Evolutionary conservation across 768 basidiomycete genomes (phyloP).

Genomic region (Sutorius australiensis): DNA sequence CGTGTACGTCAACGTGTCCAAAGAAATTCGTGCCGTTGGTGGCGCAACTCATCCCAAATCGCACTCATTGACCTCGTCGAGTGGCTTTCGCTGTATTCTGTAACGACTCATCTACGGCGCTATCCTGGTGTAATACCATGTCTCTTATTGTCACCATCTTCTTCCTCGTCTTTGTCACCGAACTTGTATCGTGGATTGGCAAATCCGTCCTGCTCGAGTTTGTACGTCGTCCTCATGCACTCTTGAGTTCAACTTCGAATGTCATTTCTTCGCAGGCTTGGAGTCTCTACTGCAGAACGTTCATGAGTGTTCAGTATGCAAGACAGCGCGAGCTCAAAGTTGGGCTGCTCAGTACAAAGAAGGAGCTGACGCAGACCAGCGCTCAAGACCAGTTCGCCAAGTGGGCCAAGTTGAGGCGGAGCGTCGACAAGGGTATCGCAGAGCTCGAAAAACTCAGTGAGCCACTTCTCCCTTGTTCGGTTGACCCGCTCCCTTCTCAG

Average conservation of each 20-base stretch:
- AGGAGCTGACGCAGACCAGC: conserved; percentile 84
- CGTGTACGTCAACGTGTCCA: conserved; percentile 19
- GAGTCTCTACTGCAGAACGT: conserved; percentile 61
- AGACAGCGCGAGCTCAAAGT: conserved; percentile 72
- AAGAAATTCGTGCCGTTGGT: not conserved
- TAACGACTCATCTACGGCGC: conserved; percentile 1
- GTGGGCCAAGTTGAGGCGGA: conserved; percentile 92
- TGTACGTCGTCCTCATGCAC: conserved; percentile 44
- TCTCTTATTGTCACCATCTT: conserved; percentile 82
- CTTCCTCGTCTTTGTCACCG: conserved; percentile 72
- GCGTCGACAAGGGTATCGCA: conserved; percentile 85
- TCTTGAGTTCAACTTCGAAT: conserved; percentile 5
- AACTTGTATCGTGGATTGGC: conserved; percentile 86
- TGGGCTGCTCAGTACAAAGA: conserved; percentile 74
- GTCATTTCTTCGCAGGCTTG: conserved; percentile 54
- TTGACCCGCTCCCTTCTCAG: not conserved
- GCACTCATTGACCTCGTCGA: not conserved
- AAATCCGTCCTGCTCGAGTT: conserved; percentile 77
- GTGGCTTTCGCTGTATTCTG: conserved; percentile 3
- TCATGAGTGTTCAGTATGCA: conserved; percentile 51
- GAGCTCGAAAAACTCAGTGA: conserved; percentile 92
- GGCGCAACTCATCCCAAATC: not conserved
- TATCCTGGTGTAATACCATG: conserved; percentile 40
- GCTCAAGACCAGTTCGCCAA: conserved; percentile 98
- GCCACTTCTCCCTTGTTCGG: conserved; percentile 26